Evolutionary conservation across 345 rosid species (phyloP).

Genomic region (Ceriops tagal): DNA sequence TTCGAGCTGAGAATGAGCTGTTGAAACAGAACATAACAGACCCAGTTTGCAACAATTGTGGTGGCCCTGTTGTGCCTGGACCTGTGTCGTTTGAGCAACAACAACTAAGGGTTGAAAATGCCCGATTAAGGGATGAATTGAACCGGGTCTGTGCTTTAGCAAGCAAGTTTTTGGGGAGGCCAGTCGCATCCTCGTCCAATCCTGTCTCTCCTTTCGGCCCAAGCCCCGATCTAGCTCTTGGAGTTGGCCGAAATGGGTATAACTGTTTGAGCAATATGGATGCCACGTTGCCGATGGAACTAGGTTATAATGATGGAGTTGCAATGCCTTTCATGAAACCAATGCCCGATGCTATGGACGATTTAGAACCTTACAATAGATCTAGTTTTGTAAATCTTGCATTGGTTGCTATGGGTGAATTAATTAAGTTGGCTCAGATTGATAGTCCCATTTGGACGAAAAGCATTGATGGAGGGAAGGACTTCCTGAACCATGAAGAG

Average conservation of each 20-base stretch:
- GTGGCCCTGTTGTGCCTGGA: constrained; percentile 48
- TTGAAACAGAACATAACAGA: constrained; percentile 44
- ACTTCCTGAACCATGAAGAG: constrained; percentile 48
- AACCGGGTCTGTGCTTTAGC: constrained; percentile 41
- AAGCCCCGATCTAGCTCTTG: constrained; percentile 33
- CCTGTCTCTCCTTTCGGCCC: constrained; percentile 32
- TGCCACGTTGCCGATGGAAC: constrained; percentile 25
- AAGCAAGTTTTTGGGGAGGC: constrained; percentile 56
- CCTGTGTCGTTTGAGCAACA: constrained; percentile 44
- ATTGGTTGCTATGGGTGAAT: constrained; percentile 55
- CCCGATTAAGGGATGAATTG: constrained; percentile 57
- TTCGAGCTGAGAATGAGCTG: constrained; percentile 54
- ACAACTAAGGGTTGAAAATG: constrained; percentile 59
- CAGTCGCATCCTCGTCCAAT: constrained; percentile 27
- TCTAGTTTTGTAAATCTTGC: constrained; percentile 47
- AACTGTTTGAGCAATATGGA: constrained; percentile 12
- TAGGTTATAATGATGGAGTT: constrained; percentile 25
- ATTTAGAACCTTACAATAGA: constrained; percentile 31
- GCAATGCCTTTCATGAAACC: constrained; percentile 20
- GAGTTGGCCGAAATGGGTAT: constrained; percentile 36
- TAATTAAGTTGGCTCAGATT: constrained; percentile 49
- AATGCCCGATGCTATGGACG: constrained; percentile 4
- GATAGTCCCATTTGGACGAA: constrained; percentile 51
- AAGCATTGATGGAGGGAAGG: constrained; percentile 40
- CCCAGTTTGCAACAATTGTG: constrained; percentile 61